These are phyloP conservation scores for Solanum megistacrolobum DNA, from an alignment of 257 asterid species.

Conservation along the genomic window DNA sequence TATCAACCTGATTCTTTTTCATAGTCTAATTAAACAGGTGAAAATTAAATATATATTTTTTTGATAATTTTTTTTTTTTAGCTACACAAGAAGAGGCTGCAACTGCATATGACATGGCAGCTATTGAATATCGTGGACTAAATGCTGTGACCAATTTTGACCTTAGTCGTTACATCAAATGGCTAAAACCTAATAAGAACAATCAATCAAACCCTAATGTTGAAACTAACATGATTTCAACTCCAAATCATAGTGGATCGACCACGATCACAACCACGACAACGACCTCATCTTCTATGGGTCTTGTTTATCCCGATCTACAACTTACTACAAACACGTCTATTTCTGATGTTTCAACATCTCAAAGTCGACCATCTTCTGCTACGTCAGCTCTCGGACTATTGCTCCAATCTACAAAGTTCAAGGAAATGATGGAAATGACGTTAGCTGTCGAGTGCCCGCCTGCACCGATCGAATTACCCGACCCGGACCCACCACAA, in stretches of 20 bases:
- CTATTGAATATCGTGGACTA: constrained; percentile 75
- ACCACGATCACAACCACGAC: background rate
- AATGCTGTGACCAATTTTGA: constrained; percentile 81
- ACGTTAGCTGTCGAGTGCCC: constrained; percentile 48
- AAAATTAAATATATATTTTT: no score
- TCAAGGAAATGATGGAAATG: constrained; percentile 85
- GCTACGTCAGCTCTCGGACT: constrained; percentile 86
- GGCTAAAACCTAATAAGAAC: constrained; percentile 37
- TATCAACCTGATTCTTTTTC: no score
- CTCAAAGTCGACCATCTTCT: constrained; percentile 26
- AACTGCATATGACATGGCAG: constrained; percentile 83
- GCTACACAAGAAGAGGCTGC: constrained; percentile 95
- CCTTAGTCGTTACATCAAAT: constrained; percentile 75
- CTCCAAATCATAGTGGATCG: constrained; percentile 2
- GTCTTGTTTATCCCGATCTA: background rate
- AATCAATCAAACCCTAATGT: constrained; percentile 6
- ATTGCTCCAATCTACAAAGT: constrained; percentile 63
- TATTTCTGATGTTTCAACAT: background rate
- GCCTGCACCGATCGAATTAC: background rate
- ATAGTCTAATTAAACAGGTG: no score
- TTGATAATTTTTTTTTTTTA: constrained; percentile 5
- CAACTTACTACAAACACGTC: background rate
- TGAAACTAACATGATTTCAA: constrained; percentile 4
- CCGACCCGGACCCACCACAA: constrained; percentile 34
- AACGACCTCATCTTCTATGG: background rate